phyloP scores from a whole-genome alignment of 352 stramenopile species.

The Thraustochytrium striatum region DNA sequence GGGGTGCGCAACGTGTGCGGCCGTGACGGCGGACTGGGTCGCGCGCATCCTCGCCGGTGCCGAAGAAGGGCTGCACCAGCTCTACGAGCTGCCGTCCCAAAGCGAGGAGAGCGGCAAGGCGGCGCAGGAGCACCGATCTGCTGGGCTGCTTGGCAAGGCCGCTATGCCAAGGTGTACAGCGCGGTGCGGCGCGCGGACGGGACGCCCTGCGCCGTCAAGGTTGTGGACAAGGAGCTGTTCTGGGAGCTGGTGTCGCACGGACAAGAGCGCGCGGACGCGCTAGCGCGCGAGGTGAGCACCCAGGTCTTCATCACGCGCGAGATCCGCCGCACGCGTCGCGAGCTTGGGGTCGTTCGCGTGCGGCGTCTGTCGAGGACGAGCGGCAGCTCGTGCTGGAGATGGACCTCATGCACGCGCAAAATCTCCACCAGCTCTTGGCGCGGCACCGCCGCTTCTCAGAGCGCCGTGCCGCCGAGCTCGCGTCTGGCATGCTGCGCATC shows the following conservation, averaged over 20 bases:
- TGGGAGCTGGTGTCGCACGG: slow-evolving; percentile 19
- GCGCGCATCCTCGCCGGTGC: not conserved
- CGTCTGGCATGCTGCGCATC: slow-evolving; percentile 12
- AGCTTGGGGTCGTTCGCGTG: slow-evolving; percentile 5
- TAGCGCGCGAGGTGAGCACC: slow-evolving; percentile 22
- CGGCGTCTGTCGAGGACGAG: slow-evolving; percentile 18
- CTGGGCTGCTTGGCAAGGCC: too few relatives aligned
- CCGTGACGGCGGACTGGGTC: not conserved
- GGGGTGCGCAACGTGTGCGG: not conserved
- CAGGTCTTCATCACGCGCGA: slow-evolving; percentile 3
- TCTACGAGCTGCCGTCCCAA: not conserved
- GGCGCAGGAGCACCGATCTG: too few relatives aligned
- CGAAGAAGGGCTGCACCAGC: not conserved
- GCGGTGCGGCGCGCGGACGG: not conserved
- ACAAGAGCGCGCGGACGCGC: slow-evolving; percentile 11
- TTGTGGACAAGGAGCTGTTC: slow-evolving; percentile 23
- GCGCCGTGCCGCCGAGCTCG: not conserved
- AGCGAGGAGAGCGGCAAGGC: not conserved
- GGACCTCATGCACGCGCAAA: slow-evolving; percentile 18
- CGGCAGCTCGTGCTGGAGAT: slow-evolving; percentile 31
- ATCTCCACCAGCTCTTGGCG: slow-evolving; percentile 11
- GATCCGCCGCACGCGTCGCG: not conserved
- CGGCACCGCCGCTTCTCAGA: not conserved
- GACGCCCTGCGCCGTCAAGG: slow-evolving; percentile 8
- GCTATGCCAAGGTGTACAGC: slow-evolving; percentile 26